phyloP scores from a whole-genome alignment of 306 rosid genomes.

The Vigna unguiculata region DNA sequence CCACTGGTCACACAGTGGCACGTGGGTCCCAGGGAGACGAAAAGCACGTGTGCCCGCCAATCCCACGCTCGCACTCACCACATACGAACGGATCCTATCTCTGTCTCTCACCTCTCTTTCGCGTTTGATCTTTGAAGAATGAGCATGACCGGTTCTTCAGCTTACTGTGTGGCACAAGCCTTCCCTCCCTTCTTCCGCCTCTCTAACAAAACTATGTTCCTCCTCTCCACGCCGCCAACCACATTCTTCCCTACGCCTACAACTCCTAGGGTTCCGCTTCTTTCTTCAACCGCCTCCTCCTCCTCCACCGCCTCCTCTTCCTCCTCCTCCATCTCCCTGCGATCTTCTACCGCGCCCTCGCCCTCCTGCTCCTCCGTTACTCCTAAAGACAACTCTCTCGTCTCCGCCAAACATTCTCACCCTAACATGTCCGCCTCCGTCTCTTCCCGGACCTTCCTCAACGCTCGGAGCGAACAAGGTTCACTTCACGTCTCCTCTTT shows the following conservation, averaged over 20 bases:
- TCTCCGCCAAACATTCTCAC: conserved; percentile 18
- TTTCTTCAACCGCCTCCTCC: not conserved
- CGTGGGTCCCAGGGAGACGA: conserved; percentile 20
- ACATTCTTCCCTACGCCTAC: conserved; percentile 45
- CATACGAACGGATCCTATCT: not conserved
- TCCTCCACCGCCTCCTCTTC: not conserved
- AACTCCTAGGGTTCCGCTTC: conserved; percentile 42
- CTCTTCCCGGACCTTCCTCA: conserved; percentile 55
- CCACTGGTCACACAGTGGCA: conserved; percentile 14
- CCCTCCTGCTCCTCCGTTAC: conserved; percentile 29
- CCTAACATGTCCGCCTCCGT: conserved; percentile 40
- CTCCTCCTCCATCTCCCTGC: conserved; percentile 9
- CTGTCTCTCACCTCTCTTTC: not conserved
- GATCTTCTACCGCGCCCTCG: conserved; percentile 25
- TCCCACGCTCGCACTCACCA: not conserved
- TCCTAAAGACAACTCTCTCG: conserved; percentile 28
- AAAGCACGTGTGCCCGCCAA: conserved; percentile 46
- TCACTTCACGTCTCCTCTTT: not conserved
- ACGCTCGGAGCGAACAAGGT: conserved; percentile 57
- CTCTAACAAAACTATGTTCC: conserved; percentile 33
- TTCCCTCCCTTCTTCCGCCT: not conserved
- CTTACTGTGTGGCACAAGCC: conserved; percentile 19
- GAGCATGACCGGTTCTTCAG: conserved; percentile 42
- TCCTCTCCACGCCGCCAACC: conserved; percentile 41
- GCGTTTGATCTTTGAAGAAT: not conserved